Base-by-base conservation (phyloP, 2,329 filamentous ascomycete species). In the Cadophora malorum region DNA sequence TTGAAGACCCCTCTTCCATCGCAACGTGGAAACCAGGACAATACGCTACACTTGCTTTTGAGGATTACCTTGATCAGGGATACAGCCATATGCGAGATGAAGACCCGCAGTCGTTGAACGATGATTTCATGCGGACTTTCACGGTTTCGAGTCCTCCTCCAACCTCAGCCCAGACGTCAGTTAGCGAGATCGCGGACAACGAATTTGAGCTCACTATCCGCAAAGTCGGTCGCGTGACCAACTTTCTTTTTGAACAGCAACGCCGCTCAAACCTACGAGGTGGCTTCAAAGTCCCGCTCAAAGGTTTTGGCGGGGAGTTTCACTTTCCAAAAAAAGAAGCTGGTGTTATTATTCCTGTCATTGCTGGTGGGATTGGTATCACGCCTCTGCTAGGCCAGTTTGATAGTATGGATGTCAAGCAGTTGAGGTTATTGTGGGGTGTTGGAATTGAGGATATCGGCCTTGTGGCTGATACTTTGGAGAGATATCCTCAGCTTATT, bases 141-240 rank as follows among this genome's bases (percentile, higher is more conserved):
- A 64, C 63, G 3, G 28, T 64, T 9, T 64, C 63, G 8, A 58
- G 33, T 31, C 33, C 50, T 21, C 50, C 63, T 8, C 21, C 49
- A 5, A n/a, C 41, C n/a, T 35, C 59, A 33, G 14, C 6, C 25
- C 23, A 21, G 19, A 35, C 12, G 6, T 14, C 52, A 31, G 14
- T 3, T 28, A 5, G 5, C 5, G 5, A 28, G 28, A 5, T 2
- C 8, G n/a, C 10, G 7, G 49, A 50, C 6, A 50, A 33, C 3
- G 63, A 64, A 25, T 64, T 64, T 19, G 63, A 64, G 31, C 14
- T 64, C 52, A 64, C 63, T 0, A 49, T 58, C 28, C n/a, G 63
- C 0, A 58, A 35, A 6, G 52, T 64, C 14, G 63, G 63, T 6
- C 33, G 35, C 6, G 63, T 58, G 14, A 64, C 63, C 3, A 33